Evolutionary conservation across 768 basidiomycete species (phyloP).

Genomic region (Russula earlei): DNA sequence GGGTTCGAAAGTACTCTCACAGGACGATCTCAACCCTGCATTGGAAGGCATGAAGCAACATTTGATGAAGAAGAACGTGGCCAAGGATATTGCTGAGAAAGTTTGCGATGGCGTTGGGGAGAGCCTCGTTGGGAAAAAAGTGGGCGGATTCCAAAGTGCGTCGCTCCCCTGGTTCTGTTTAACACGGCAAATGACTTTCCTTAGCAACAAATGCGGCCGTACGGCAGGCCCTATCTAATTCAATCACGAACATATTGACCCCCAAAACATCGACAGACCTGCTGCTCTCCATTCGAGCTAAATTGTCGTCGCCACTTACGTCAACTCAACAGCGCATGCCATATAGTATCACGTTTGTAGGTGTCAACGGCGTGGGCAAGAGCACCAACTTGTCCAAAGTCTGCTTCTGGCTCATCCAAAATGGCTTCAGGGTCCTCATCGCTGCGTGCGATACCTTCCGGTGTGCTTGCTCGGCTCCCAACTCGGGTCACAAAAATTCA

Average conservation of each 20-base stretch:
- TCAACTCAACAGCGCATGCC: constrained; percentile 74
- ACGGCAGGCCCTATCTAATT: constrained; percentile 68
- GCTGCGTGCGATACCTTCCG: constrained; percentile 98
- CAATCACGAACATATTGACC: constrained; percentile 88
- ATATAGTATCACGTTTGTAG: constrained; percentile 92
- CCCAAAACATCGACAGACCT: constrained; percentile 98
- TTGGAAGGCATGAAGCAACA: constrained; percentile 94
- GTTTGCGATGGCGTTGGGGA: constrained; percentile 93
- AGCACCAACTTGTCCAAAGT: constrained; percentile 97
- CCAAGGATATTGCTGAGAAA: constrained; percentile 89
- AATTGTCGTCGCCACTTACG: constrained; percentile 62
- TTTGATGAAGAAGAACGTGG: constrained; percentile 98
- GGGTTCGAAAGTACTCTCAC: constrained; percentile 72
- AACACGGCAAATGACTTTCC: constrained; percentile 4
- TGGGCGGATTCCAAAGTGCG: constrained; percentile 83
- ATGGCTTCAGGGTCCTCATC: constrained; percentile 84
- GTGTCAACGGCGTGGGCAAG: constrained; percentile 98
- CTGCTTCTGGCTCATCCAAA: constrained; percentile 98
- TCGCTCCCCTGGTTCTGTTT: constrained; percentile 7
- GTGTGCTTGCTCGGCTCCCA: constrained; percentile 26
- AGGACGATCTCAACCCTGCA: constrained; percentile 79
- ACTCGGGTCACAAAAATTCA: not conserved
- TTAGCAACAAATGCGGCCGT: constrained; percentile 81
- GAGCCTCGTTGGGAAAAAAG: constrained; percentile 80
- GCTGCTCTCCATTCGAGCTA: constrained; percentile 84